Evolutionary conservation across 495 filamentous ascomycete genomes (phyloP).

Genomic region (Aspergillus saccharolyticus): DNA sequence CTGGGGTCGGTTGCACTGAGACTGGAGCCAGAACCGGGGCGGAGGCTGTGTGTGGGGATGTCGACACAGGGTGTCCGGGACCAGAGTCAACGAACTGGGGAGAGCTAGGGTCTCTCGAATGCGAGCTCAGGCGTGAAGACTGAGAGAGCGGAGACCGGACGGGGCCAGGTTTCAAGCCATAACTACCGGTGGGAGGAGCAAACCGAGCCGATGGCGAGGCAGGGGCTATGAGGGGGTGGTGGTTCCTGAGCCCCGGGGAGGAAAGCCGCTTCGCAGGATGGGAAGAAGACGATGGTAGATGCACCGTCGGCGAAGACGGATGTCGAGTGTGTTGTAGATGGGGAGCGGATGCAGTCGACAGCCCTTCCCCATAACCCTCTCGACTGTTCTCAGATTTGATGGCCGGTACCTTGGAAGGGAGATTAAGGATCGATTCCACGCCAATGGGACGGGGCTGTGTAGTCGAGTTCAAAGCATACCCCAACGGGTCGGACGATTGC

Average conservation of each 20-base stretch:
- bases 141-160: conserved; percentile 46
- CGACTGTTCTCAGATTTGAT: conserved; percentile 19
- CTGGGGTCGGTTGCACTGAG: conserved; percentile 39
- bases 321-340: conserved; percentile 31
- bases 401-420: conserved; percentile 28
- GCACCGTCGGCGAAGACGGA: conserved; percentile 30
- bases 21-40: conserved; percentile 31
- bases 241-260: conserved; percentile 34
- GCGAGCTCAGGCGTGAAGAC: conserved; percentile 26
- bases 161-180: conserved; percentile 41
- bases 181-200: conserved; percentile 27
- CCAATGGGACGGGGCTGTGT: conserved; percentile 41
- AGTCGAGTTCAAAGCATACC: conserved; percentile 32
- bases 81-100: conserved; percentile 27
- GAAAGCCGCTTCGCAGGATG: conserved; percentile 28
- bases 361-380: conserved; percentile 25
- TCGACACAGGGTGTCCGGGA: conserved; percentile 24
- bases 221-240: conserved; percentile 60
- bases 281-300: conserved; percentile 29
- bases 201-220: conserved; percentile 54
- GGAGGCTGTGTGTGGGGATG: conserved; percentile 29
- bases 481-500: conserved; percentile 37
- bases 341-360: conserved; percentile 9
- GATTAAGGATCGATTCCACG: conserved; percentile 49
- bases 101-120: conserved; percentile 25